These are phyloP conservation scores for Pseudocercospora eumusae DNA, from an alignment of 2,329 filamentous ascomycete genomes.

Conservation along the genomic window DNA sequence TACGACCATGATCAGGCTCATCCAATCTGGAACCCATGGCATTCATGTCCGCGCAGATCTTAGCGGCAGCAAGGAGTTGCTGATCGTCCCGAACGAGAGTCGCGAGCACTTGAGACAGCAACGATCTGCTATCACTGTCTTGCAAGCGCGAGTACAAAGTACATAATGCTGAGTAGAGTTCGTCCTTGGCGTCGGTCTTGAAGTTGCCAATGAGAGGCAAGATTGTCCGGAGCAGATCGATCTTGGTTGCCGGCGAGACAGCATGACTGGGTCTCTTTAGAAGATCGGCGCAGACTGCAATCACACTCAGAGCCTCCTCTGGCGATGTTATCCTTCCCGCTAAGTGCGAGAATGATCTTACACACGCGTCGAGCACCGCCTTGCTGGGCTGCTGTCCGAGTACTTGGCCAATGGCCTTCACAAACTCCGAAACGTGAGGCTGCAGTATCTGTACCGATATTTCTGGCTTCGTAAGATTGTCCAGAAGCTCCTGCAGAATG, in stretches of 20 bases:
- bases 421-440: conserved; percentile 66
- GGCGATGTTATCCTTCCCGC: conserved; percentile 68
- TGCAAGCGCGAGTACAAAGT: conserved; percentile 89
- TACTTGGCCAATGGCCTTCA: conserved; percentile 56
- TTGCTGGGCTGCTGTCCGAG: conserved; percentile 65
- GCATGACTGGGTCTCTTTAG: conserved; percentile 80
- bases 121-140: conserved; percentile 72
- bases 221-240: conserved; percentile 74
- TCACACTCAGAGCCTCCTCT: conserved; percentile 71
- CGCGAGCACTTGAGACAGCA: conserved; percentile 71
- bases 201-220: conserved; percentile 62
- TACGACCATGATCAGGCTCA: conserved; percentile 83
- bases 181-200: conserved; percentile 35
- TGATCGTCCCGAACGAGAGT: conserved; percentile 68
- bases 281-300: conserved; percentile 77
- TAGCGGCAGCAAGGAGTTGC: conserved; percentile 63
- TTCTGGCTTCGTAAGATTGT: conserved; percentile 64
- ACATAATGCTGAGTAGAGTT: conserved; percentile 73
- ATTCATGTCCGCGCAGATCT: conserved; percentile 77
- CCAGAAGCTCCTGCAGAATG: conserved; percentile 71
- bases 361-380: conserved; percentile 74
- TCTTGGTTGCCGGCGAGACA: conserved; percentile 81
- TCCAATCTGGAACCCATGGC: conserved; percentile 74
- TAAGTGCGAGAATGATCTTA: conserved; percentile 76
- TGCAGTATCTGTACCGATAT: conserved; percentile 61